Evolutionary conservation across 1,284 basidiomycete genomes (phyloP), one percentile per base, ranked within the genome.

Genomic region (Marasmius fiardii): DNA sequence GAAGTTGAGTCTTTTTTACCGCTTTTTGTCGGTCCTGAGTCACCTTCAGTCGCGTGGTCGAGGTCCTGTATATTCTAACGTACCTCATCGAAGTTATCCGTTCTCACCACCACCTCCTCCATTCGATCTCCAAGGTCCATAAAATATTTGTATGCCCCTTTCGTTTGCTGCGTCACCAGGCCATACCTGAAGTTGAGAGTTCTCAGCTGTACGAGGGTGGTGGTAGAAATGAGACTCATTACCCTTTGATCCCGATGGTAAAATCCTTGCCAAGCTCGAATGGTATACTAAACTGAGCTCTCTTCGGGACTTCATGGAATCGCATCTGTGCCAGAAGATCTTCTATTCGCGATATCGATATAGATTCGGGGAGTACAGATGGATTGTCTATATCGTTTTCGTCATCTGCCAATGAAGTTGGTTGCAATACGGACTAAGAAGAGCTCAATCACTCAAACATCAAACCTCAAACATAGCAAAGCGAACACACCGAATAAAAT

Each of bases 231-330:
- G 28, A 41, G 37, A 61, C 57, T 57, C 65, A 78, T 63, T 64
- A 95, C 88, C 95, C 97, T 68, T 94, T 94, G 50, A 98, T 79
- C 2, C 94, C 93, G 59, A 99, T 95, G 16, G 83, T 82, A 59
- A 98, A 85, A 1, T 83, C 91, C 14, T 90, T 64, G 1, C 84
- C 93, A 26, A 99, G 76, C 60, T 88, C 81, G 53, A 99, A 82
- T 1, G 91, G 88, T 34, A 96, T 77, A 61, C 81, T 91, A 71
- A 95, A 98, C 12, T 87, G 74, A 0, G 92, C 83, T n/a, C 95
- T 83, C 68, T 98, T 99, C 0, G 92, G 88, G 8, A 90, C 85
- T 69, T 96, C 92, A 49, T 86, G 86, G 62, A 93, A 87, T 21
- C 86, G 84, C 83, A 95, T 88, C 66, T 94, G 86, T 14, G 81